These are phyloP conservation scores for Coemansia nantahalensis DNA, from an alignment of 192 early-diverging fungal genomes.

Conservation along the genomic window DNA sequence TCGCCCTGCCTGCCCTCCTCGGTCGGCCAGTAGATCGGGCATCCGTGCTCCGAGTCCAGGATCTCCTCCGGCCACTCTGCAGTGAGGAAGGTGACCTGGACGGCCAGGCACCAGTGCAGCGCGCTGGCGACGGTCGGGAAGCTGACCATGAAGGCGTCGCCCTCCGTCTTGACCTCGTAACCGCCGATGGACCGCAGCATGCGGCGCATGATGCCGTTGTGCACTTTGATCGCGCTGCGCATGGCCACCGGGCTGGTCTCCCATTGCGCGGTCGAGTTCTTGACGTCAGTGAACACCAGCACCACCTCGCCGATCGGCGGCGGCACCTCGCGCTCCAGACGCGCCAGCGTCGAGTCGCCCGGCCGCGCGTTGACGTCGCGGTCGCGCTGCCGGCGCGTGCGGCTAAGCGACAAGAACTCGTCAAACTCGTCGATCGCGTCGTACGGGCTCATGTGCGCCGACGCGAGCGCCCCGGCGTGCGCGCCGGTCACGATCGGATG, in stretches of 20 bases:
- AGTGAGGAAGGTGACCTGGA: slow-evolving; percentile 74
- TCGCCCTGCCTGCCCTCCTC: slow-evolving; percentile 31
- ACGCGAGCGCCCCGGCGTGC: slow-evolving; percentile 5
- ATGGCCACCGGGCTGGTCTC: slow-evolving; percentile 80
- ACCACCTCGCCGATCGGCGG: slow-evolving; percentile 82
- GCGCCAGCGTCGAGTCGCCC: slow-evolving; percentile 58
- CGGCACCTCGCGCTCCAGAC: slow-evolving; percentile 72
- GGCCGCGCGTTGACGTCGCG: slow-evolving; percentile 45
- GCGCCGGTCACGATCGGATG: slow-evolving; percentile 20
- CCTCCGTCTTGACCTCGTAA: slow-evolving; percentile 95
- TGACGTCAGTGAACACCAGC: slow-evolving; percentile 92
- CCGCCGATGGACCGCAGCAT: slow-evolving; percentile 78
- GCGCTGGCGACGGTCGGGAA: slow-evolving; percentile 80
- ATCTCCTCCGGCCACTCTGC: slow-evolving; percentile 89
- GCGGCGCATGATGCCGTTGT: slow-evolving; percentile 80
- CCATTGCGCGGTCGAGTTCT: slow-evolving; percentile 92
- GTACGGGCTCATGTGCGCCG: slow-evolving; percentile 24
- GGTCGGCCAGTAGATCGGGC: slow-evolving; percentile 63
- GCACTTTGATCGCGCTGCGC: slow-evolving; percentile 82
- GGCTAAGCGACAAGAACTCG: slow-evolving; percentile 34
- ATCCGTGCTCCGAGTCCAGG: slow-evolving; percentile 71
- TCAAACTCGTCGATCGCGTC: slow-evolving; percentile 44
- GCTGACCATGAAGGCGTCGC: slow-evolving; percentile 92
- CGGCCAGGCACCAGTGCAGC: slow-evolving; percentile 83
- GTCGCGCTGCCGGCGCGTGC: slow-evolving; percentile 46